Conservation (phyloP, 805 yeast species). For the Ogataea nitratoaversa region DNA sequence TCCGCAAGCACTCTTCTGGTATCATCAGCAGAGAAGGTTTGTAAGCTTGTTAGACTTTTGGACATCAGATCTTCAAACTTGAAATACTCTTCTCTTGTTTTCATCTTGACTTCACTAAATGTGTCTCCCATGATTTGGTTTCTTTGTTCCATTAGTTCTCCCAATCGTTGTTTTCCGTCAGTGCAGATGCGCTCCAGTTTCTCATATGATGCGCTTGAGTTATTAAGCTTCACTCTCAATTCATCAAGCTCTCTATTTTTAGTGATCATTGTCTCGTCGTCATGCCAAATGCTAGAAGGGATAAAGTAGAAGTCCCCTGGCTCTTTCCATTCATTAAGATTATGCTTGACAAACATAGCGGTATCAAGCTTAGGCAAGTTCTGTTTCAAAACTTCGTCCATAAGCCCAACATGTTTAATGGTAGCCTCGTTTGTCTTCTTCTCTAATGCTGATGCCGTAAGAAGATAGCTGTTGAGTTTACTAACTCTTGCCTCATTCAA, state of each 20-base stretch:
- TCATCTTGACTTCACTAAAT: constrained; percentile 35
- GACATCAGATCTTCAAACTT: constrained; percentile 50
- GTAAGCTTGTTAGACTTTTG: constrained; percentile 48
- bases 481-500: constrained; percentile 75
- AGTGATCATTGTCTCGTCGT: constrained; percentile 72
- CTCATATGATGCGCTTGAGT: constrained; percentile 35
- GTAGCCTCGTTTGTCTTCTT: constrained; percentile 40
- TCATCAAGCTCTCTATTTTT: constrained; percentile 53
- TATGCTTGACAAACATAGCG: constrained; percentile 91
- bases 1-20: constrained; percentile 68
- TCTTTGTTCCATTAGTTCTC: constrained; percentile 35
- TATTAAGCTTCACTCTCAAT: constrained; percentile 48
- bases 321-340: constrained; percentile 69
- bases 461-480: constrained; percentile 65
- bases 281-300: constrained; percentile 96
- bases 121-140: constrained; percentile 29
- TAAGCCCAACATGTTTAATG: constrained; percentile 41
- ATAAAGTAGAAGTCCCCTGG: constrained; percentile 81
- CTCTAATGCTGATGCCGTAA: constrained; percentile 60
- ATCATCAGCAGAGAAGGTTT: constrained; percentile 69
- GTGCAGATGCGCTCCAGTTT: constrained; percentile 39
- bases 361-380: constrained; percentile 75
- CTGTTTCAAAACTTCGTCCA: constrained; percentile 55
- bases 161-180: constrained; percentile 47
- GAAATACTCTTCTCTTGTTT: constrained; percentile 34